These are phyloP conservation scores for Talaromyces amestolkiae DNA, from an alignment of 2,329 filamentous ascomycete genomes.

Conservation along the genomic window DNA sequence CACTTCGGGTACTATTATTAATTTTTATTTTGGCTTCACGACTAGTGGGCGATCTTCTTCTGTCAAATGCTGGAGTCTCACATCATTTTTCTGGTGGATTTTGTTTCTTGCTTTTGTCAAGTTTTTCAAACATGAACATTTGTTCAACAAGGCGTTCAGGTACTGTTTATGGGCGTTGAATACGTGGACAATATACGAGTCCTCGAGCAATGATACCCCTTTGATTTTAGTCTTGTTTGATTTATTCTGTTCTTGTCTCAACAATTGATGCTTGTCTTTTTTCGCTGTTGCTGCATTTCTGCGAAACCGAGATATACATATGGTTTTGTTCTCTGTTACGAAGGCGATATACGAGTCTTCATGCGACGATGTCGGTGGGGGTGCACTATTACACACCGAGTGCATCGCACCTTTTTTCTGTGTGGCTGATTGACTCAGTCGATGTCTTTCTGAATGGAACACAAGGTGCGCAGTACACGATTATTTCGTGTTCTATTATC, in stretches of 20 bases:
- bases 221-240: slow-evolving; percentile 24
- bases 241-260: slow-evolving; percentile 18
- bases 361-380: slow-evolving; percentile 19
- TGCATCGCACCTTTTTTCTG: not conserved
- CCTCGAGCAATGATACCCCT: slow-evolving; percentile 42
- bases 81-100: not conserved
- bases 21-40: not conserved
- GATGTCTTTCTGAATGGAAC: slow-evolving; percentile 20
- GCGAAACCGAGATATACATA: slow-evolving; percentile 17
- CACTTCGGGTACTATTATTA: not conserved
- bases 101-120: not conserved
- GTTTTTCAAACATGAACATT: slow-evolving; percentile 7
- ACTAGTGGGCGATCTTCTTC: not conserved
- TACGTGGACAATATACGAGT: slow-evolving; percentile 43
- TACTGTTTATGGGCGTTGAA: slow-evolving; percentile 30
- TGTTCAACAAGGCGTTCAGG: slow-evolving; percentile 14
- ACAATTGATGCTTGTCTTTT: slow-evolving; percentile 19
- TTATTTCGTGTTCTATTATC: slow-evolving; percentile 18
- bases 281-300: slow-evolving; percentile 17
- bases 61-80: not conserved
- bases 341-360: slow-evolving; percentile 28
- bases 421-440: not conserved
- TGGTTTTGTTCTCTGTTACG: slow-evolving; percentile 12
- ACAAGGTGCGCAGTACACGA: slow-evolving; percentile 29
- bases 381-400: slow-evolving; percentile 22